Evolutionary conservation across 345 rosid species (phyloP).

Genomic region (Laguncularia racemosa): DNA sequence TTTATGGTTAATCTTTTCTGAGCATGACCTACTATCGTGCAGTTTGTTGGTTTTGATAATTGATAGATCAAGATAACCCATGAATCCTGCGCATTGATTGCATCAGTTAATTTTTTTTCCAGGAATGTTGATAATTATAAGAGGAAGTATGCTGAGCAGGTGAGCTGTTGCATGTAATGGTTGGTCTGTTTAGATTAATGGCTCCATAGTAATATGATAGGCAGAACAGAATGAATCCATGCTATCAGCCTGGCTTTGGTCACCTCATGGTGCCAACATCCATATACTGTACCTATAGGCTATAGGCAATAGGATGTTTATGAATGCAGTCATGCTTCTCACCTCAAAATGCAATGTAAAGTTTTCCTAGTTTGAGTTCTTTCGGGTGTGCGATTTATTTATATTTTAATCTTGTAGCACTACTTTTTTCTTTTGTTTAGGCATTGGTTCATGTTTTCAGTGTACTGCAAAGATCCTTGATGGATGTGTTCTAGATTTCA

Average conservation of each 20-base stretch:
- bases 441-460: too few relatives aligned
- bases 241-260: too few relatives aligned
- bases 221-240: not conserved
- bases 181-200: not conserved
- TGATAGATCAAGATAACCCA: not conserved
- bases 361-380: not conserved
- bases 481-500: too few relatives aligned
- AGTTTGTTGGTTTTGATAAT: not conserved
- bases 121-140: conserved; percentile 17
- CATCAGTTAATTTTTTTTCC: conserved; percentile 1
- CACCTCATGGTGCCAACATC: too few relatives aligned
- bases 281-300: too few relatives aligned
- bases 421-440: too few relatives aligned
- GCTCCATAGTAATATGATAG: not conserved
- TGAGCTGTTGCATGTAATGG: not conserved
- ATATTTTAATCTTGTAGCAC: not conserved
- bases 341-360: too few relatives aligned
- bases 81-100: conserved; percentile 3
- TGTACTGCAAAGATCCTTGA: too few relatives aligned
- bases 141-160: conserved; percentile 22
- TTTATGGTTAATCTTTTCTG: not conserved
- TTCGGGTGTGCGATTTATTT: not conserved
- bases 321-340: too few relatives aligned
- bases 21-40: not conserved
- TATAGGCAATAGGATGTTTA: too few relatives aligned